Evolutionary conservation across 2,329 filamentous ascomycete species (phyloP), one percentile per base, ranked within the genome.

Genomic region (Cercospora sesami): DNA sequence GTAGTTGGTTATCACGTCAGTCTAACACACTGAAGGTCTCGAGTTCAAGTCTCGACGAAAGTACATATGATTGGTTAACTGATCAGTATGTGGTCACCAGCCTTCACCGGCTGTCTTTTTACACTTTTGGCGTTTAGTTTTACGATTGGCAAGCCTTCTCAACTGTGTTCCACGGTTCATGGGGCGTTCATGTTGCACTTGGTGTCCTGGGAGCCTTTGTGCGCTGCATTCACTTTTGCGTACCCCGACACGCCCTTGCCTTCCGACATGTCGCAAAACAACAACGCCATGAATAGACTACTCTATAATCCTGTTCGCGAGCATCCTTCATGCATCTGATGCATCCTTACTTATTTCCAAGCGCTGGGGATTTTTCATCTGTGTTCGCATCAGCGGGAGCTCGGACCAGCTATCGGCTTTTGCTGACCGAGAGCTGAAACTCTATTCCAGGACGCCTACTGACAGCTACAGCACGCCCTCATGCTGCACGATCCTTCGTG

Each of bases 1-100:
- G 79, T 81, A 81, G 80, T 80, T 45, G 31, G 31, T 81, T 80
- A 80, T 80, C 79, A 81, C 79, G 78, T 80, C 76, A 80, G 79
- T 81, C 79, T 80, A 80, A 81, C 80, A 81, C 60, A 45, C 53
- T 45, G 36, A 59, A 60, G 63, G 63, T 64, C 62, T 30, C 48
- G 39, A 58, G 55, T 51, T 63, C 60, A 51, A 63, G 39, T 51
- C 60, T 36, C 39, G 39, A 48, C 39, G 60, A 53, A 48, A 63
- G 60, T 63, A 63, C 30, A 31, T 23, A 7, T n/a, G 30, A 26
- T 33, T 3, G n/a, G 16, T 33, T 4, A 18, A 16, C n/a, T 9
- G 58, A 26, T 60, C 31, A 33, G 48, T 8, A 8, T 36, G 58
- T 60, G 14, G 16, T 26, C 8, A n/a, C 0, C n/a, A 39, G 18